Evolutionary conservation across 2,329 filamentous ascomycete genomes (phyloP).

Genomic region (Phialophora verrucosa): DNA sequence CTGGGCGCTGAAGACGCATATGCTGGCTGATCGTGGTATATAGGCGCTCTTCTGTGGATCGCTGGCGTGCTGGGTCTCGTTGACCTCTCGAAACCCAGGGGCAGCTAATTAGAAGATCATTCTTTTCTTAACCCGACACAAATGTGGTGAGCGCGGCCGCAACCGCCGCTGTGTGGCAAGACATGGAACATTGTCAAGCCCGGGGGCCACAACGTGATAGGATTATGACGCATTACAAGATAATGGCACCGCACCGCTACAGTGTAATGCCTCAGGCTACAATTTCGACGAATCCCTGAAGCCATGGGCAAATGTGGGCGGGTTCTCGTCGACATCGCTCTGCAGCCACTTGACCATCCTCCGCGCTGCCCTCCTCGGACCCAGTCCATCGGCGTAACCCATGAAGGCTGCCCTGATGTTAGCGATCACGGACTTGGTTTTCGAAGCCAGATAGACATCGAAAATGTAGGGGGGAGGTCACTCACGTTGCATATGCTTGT

Average conservation of each 20-base stretch:
- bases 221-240: too few species aligned
- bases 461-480: not conserved
- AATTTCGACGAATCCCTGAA: constrained; percentile 30
- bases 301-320: constrained; percentile 42
- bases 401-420: constrained; percentile 38
- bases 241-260: too few species aligned
- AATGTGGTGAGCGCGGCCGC: too few species aligned
- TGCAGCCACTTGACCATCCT: constrained; percentile 44
- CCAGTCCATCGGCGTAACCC: constrained; percentile 44
- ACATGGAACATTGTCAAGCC: too few species aligned
- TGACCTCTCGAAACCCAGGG: not conserved
- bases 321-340: constrained; percentile 40
- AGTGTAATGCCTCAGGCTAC: constrained; percentile 8
- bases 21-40: not conserved
- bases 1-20: too few species aligned
- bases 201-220: too few species aligned
- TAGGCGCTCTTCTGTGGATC: not conserved
- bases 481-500: constrained; percentile 40
- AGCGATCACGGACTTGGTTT: not conserved
- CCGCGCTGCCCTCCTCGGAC: constrained; percentile 40
- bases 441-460: not conserved
- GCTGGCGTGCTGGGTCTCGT: not conserved
- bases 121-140: not conserved
- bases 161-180: too few species aligned
- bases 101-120: not conserved